Conservation (phyloP, 495 filamentous ascomycete species). For the Lindgomyces ingoldianus region DNA sequence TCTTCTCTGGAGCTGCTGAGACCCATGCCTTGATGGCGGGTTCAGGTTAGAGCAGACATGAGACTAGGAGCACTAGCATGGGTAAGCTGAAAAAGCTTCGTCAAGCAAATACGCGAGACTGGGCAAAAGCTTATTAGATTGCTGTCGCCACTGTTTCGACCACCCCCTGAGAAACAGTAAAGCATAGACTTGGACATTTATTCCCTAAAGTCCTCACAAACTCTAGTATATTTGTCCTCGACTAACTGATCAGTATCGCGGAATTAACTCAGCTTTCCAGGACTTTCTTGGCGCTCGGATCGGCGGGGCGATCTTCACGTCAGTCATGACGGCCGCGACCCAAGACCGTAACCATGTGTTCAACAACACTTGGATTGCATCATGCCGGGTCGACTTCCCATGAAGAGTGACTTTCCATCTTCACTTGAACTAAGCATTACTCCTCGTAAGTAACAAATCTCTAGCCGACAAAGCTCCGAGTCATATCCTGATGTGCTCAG, state of each 20-base stretch:
- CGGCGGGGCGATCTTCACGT: constrained; percentile 45
- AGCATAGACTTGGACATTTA: no score
- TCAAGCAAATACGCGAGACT: constrained; percentile 3
- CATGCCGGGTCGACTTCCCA: constrained; percentile 46
- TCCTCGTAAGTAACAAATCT: constrained; percentile 33
- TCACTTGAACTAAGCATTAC: constrained; percentile 52
- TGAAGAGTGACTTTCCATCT: constrained; percentile 55
- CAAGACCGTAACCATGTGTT: background rate
- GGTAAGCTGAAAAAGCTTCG: background rate
- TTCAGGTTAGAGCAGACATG: background rate
- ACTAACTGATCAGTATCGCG: no score
- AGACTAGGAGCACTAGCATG: background rate
- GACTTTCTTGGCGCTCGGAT: constrained; percentile 4
- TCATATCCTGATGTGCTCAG: constrained; percentile 28
- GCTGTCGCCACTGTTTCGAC: background rate
- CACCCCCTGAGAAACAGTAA: background rate
- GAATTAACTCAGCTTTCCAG: background rate
- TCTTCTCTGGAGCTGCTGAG: background rate
- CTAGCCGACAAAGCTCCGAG: background rate
- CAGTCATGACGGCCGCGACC: background rate
- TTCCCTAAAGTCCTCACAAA: no score
- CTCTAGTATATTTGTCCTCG: background rate
- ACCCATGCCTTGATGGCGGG: background rate
- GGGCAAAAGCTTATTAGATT: background rate
- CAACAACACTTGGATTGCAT: constrained; percentile 4